Percentiles rank a stretch among this genome's conserved stretches.
Evolutionary conservation across 805 yeast species (phyloP).

Genomic region (Saccharomycopsis guyanensis): DNA sequence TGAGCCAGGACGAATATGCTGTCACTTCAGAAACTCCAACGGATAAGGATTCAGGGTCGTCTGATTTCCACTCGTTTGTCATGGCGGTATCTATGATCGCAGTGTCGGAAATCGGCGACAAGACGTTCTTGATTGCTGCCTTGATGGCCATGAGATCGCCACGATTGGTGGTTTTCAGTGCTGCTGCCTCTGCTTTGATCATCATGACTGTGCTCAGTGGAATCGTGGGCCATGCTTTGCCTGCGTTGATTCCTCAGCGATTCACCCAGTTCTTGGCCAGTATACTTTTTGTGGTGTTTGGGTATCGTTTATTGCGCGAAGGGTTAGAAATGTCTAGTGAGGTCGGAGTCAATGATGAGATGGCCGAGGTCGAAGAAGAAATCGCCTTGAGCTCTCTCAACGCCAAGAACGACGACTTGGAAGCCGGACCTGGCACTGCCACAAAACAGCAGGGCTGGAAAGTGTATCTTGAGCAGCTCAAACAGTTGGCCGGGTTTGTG

Average conservation of each 20-base stretch:
- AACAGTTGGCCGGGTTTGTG: constrained; percentile 51
- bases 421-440: constrained; percentile 38
- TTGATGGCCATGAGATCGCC: constrained; percentile 96
- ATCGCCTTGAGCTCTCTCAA: constrained; percentile 57
- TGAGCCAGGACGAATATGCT: neutral
- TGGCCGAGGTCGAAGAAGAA: constrained; percentile 96
- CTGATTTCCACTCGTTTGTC: constrained; percentile 46
- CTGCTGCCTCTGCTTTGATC: constrained; percentile 78
- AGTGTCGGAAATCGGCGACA: constrained; percentile 95
- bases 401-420: constrained; percentile 45
- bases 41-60: neutral
- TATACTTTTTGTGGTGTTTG: constrained; percentile 72
- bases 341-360: constrained; percentile 86
- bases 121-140: constrained; percentile 94
- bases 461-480: constrained; percentile 31
- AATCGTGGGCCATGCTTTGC: constrained; percentile 84
- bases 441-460: constrained; percentile 9
- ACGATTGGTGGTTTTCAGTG: constrained; percentile 73
- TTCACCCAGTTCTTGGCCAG: constrained; percentile 80
- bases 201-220: constrained; percentile 92
- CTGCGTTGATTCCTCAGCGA: constrained; percentile 71
- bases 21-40: neutral
- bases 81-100: constrained; percentile 87
- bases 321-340: constrained; percentile 76
- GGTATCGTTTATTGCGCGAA: constrained; percentile 66